Base-by-base conservation (phyloP, 129 eudicot species). In the Deinandra increscens region DNA sequence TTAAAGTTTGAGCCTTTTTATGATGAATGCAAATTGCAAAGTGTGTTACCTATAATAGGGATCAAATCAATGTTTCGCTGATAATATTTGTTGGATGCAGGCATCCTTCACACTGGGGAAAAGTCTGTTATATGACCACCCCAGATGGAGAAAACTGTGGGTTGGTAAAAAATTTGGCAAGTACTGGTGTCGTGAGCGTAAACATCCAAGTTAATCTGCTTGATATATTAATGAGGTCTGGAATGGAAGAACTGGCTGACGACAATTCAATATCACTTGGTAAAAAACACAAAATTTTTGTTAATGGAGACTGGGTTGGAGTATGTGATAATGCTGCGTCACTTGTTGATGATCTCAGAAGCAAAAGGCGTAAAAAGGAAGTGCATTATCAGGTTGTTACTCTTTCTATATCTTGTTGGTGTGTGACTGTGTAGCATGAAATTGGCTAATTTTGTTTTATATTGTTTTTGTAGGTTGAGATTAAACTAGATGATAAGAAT, bases 61-160 rank as follows among this genome's bases (percentile, higher is more conserved):
- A 60, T 53, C 38, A 39, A 22, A 12, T 46, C 60, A 48, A 69
- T 68, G 13, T 51, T 51, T 63, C 64, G 55, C 53, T 73, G 43
- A 72, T 33, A 49, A 33, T 17, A 33, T n/a, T 67, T 74, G 73
- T 48, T 75, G 69, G 53, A 67, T 86, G 83, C 95, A 88, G 96
- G 51, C 98, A 92, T 72, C 98, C 91, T 41, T 92, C 98, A 31
- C 96, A 92, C 66, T 92, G 98, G 96, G 98, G 98, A 60, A 92
- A 64, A 80, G 15, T 92, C 19, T 92, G 96, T 78, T 88, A 76
- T 59, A 82, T 92, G 76, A 86, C 98, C 26, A 92, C 98, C 8
- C 88, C 98, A 12, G 98, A 92, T 77, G 98, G 98, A 64, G 96
- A 92, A 73, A 92, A 88, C 66, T 88, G 98, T 62, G 98, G 98